Evolutionary conservation across 257 asterid species (phyloP).

Genomic region (Eucommia ulmoides): DNA sequence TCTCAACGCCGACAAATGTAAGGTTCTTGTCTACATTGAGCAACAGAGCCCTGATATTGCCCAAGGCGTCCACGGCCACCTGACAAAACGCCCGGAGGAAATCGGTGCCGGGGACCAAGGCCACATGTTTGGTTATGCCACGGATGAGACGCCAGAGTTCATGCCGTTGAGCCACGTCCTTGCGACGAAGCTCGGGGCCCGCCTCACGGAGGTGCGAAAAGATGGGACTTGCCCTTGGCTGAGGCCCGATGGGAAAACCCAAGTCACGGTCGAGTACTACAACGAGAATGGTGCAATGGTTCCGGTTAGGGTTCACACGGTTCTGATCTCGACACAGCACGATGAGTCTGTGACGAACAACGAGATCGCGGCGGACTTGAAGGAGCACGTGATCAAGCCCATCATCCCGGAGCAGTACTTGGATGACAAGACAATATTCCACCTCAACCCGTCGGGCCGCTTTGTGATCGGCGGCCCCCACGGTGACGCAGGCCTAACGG

Average conservation of each 20-base stretch:
- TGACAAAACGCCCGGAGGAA: slow-evolving; percentile 1
- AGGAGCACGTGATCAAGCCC: too few species aligned
- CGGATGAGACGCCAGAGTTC: slow-evolving; percentile 8
- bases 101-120: slow-evolving; percentile 6
- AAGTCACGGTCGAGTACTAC: slow-evolving; percentile 3
- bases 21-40: too few species aligned
- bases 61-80: too few species aligned
- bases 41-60: too few species aligned
- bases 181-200: slow-evolving; percentile 5
- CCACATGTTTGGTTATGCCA: too few species aligned
- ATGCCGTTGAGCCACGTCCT: slow-evolving; percentile 7
- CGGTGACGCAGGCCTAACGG: slow-evolving; percentile 9
- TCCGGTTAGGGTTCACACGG: slow-evolving; percentile 4
- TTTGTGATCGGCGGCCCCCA: slow-evolving; percentile 7
- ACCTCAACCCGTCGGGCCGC: too few species aligned
- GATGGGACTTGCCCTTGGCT: too few species aligned
- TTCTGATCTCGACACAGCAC: slow-evolving; percentile 5
- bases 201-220: slow-evolving; percentile 3
- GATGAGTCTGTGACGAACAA: slow-evolving; percentile 6
- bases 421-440: slow-evolving; percentile 9
- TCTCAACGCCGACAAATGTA: too few species aligned
- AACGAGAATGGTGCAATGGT: slow-evolving; percentile 8
- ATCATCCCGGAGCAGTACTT: slow-evolving; percentile 6
- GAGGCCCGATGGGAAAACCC: slow-evolving; percentile 8
- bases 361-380: slow-evolving; percentile 2